Evolutionary conservation across 2,329 filamentous ascomycete genomes (phyloP).

Genomic region (Corinectria fuckeliana): DNA sequence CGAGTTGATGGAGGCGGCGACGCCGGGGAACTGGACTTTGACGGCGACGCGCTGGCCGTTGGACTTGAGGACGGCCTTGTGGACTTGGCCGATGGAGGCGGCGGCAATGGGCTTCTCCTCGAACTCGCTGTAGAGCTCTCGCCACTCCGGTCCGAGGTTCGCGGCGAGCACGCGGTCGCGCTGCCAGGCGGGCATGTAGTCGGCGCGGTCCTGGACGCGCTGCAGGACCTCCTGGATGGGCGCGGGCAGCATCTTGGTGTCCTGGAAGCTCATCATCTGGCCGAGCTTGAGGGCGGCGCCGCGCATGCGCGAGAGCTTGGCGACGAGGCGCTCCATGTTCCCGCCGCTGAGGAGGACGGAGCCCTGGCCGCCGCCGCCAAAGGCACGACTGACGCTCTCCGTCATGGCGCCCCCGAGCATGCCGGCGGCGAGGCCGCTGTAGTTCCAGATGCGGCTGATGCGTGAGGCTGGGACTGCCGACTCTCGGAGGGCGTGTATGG

Average conservation of each 20-base stretch:
- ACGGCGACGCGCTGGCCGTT: constrained; percentile 83
- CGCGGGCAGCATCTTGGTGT: constrained; percentile 90
- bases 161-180: constrained; percentile 80
- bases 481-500: constrained; percentile 76
- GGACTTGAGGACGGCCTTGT: constrained; percentile 79
- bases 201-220: constrained; percentile 92
- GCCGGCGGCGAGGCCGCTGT: constrained; percentile 88
- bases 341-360: constrained; percentile 86
- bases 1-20: constrained; percentile 94
- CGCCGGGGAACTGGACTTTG: constrained; percentile 97
- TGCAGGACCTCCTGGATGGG: constrained; percentile 90
- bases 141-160: constrained; percentile 86
- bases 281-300: constrained; percentile 96
- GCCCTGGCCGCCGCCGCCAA: constrained; percentile 70
- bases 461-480: constrained; percentile 90
- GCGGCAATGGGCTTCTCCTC: constrained; percentile 93
- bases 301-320: constrained; percentile 93
- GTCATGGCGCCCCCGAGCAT: constrained; percentile 94
- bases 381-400: constrained; percentile 81
- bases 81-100: constrained; percentile 96
- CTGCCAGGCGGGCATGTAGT: constrained; percentile 97
- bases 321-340: constrained; percentile 92
- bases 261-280: constrained; percentile 98
- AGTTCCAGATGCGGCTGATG: constrained; percentile 90
- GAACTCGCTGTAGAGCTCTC: constrained; percentile 81